A percentile compares a stretch with the other conserved stretches of the same genome.
These are phyloP conservation scores for Penicillium sp. DNA, from an alignment of 2,329 filamentous ascomycete genomes.

Conservation along the genomic window DNA sequence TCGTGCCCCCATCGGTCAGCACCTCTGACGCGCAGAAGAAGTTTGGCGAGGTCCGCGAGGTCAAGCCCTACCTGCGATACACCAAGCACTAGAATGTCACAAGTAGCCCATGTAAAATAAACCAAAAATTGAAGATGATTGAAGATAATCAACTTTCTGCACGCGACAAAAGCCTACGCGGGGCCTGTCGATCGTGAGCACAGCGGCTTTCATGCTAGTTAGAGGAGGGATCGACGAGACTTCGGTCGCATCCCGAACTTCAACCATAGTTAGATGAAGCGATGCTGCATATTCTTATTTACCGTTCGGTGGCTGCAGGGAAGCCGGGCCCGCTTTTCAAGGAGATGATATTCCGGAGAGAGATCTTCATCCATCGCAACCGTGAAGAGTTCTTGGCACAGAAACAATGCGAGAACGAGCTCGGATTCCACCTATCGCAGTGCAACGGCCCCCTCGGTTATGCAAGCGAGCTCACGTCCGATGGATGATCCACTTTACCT, in stretches of 20 bases:
- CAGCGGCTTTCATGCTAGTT: conserved; percentile 8
- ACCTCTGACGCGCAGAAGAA: conserved; percentile 83
- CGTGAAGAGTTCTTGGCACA: background rate
- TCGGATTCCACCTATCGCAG: conserved; percentile 2
- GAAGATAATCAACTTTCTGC: background rate
- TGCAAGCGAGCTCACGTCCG: conserved; percentile 10
- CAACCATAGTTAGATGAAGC: background rate
- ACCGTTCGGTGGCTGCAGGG: background rate
- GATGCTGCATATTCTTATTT: background rate
- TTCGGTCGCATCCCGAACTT: conserved; percentile 1
- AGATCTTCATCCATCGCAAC: conserved; percentile 6
- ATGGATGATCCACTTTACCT: conserved; percentile 11
- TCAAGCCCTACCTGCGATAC: conserved; percentile 47
- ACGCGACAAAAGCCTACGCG: background rate
- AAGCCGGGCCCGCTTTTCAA: conserved; percentile 9
- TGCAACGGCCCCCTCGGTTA: conserved; percentile 6
- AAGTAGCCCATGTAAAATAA: background rate
- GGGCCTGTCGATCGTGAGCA: background rate
- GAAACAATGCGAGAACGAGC: background rate
- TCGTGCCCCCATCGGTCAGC: conserved; percentile 76
- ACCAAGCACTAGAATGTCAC: conserved; percentile 16
- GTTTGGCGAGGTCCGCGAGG: conserved; percentile 66
- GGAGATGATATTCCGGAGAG: conserved; percentile 15
- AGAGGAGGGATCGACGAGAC: conserved; percentile 9
- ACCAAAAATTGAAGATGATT: background rate